Base-by-base conservation (phyloP, 2,329 filamentous ascomycete species). In the Dryadomyces sulphureus region DNA sequence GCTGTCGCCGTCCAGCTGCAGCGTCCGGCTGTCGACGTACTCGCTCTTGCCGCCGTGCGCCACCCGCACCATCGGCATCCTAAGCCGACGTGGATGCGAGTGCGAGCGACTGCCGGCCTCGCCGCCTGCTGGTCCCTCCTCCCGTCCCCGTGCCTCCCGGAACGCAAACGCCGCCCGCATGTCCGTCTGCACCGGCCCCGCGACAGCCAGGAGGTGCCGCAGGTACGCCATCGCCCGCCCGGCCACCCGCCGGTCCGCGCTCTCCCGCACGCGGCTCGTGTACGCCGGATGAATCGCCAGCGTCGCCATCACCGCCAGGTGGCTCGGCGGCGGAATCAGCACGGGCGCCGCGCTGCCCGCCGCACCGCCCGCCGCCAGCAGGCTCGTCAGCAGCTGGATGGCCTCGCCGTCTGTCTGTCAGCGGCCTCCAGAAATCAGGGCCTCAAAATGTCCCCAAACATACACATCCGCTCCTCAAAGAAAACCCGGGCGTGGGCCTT, bases 261-360 rank as follows among this genome's bases (percentile, higher is more conserved):
- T 56, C 8, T 77, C 74, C 24, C 72, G 69, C 4, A 81, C 73
- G 43, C 84, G 78, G 3, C 81, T 92, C 1, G 89, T 95, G 52
- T 84, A 76, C 21, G 68, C 65, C 0, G 90, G 90, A 56, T 94
- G 87, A 14, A 92, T 74, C n/a, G 81, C 63, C n/a, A 95, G 68
- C 2, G 86, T 92, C 38, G 73, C 77, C n/a, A 88, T 72, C 8
- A 95, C 68, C 7, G 84, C 80, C 21, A 96, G 68, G 52, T 90
- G 80, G 47, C 77, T 74, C 0, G 82, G 71, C 2, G 83, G 76
- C 1, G 90, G 84, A 17, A 87, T 63, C 48, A 73, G 74, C 11
- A 75, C 73, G 76, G 67, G 27, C 62, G 30, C 12, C n/a, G 30
- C 17, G 40, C 34, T 11, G 30, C 14, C n/a, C 46, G 46, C 57